Base-by-base conservation (phyloP, 768 basidiomycete species). In the Dendrothele bispora region DNA sequence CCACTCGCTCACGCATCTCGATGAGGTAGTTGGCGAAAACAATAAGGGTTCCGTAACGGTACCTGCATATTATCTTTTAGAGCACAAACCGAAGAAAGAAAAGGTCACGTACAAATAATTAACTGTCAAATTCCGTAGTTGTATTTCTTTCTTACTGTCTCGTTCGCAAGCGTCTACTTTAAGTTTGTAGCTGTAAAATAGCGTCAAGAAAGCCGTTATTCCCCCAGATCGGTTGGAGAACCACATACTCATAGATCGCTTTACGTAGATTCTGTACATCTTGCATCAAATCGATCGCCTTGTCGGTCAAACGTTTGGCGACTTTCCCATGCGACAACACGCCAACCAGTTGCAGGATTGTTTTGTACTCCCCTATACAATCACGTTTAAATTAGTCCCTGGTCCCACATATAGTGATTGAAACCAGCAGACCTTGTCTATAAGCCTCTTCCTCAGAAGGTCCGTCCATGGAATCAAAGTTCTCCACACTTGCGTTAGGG, bases 221-320 rank as follows among this genome's bases (percentile, higher is more conserved):
- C 7, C 6, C 14, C 30, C 24, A 37, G 8, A 10, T 2, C 15
- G 29, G 7, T 6, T n/a, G 34, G 18, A 43, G 1, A 18, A 17
- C 25, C 38, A 71, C 88, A 65, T 62, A 98, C 88, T 95, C 91
- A 61, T 91, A 97, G 40, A 99, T 87, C 0, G 97, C 92, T 64
- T 91, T 91, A 28, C 97, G 83, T 30, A 99, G 73, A 61, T 99
- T 99, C 66, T 99, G 97, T 0, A 99, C 95, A 53, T 95, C 94
- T 68, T 91, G 88, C 90, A 94, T 93, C 55, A 85, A 68, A 66
- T 98, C 95, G 55, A 97, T 84, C 2, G 88, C 92, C 20, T 82
- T 72, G 63, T 98, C 95, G 0, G 93, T 86, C 51, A 98, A 64
- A 34, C 84, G 81, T 67, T 99, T 99, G 10, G 97, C 95, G 8